These are phyloP conservation scores for Zoysia matrella DNA, from an alignment of 202 grass and related monocot genomes.

Conservation along the genomic window DNA sequence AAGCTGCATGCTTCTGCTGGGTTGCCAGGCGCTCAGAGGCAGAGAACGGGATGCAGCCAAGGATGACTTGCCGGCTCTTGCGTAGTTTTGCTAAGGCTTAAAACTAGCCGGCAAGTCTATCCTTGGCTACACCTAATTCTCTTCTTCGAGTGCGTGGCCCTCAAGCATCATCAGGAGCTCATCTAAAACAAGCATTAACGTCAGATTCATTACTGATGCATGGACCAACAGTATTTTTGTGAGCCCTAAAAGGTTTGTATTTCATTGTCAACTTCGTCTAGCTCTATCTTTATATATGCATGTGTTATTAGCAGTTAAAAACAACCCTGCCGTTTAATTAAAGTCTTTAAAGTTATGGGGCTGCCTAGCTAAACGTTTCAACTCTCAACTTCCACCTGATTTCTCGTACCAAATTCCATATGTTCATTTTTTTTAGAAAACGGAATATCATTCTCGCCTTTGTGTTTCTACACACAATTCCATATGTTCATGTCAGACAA, in stretches of 20 bases:
- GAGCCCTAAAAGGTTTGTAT: slow-evolving; percentile 1
- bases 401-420: slow-evolving; percentile 15
- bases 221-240: not conserved
- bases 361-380: not conserved
- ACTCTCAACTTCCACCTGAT: slow-evolving; percentile 8
- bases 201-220: not conserved
- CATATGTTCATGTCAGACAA: slow-evolving; percentile 16
- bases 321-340: too few relatives aligned
- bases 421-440: too few relatives aligned
- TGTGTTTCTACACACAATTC: too few relatives aligned
- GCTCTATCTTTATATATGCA: not conserved
- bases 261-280: slow-evolving; percentile 14
- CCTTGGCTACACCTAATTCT: slow-evolving; percentile 94
- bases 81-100: slow-evolving; percentile 25
- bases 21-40: slow-evolving; percentile 63
- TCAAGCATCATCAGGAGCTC: slow-evolving; percentile 40
- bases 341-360: too few relatives aligned
- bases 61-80: slow-evolving; percentile 94
- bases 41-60: slow-evolving; percentile 97
- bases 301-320: slow-evolving; percentile 3
- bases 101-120: slow-evolving; percentile 78
- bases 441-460: too few relatives aligned
- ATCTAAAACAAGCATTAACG: slow-evolving; percentile 13
- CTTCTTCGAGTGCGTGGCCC: slow-evolving; percentile 76
- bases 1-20: slow-evolving; percentile 42